These are phyloP conservation scores for Coniochaeta pulveracea DNA, from an alignment of 2,329 filamentous ascomycete species.

Conservation along the genomic window DNA sequence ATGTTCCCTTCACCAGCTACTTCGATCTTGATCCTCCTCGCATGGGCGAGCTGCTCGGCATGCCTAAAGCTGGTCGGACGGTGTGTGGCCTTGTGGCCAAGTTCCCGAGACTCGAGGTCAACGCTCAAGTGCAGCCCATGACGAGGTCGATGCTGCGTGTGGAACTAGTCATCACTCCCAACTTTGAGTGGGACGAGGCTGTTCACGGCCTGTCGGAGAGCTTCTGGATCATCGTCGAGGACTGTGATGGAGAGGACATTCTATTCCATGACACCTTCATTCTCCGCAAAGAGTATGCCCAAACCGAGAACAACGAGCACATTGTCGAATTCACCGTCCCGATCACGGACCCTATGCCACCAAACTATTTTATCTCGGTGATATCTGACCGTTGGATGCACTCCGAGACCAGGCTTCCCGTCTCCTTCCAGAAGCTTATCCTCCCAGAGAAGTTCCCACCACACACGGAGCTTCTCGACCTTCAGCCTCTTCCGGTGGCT, in stretches of 20 bases:
- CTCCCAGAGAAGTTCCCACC: constrained; percentile 92
- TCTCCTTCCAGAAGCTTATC: constrained; percentile 91
- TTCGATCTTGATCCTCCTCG: constrained; percentile 93
- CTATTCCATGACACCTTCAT: constrained; percentile 92
- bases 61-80: constrained; percentile 76
- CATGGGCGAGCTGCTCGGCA: constrained; percentile 87
- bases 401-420: constrained; percentile 82
- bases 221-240: constrained; percentile 96
- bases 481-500: constrained; percentile 82
- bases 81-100: constrained; percentile 83
- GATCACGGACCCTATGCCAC: constrained; percentile 94
- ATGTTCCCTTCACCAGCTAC: constrained; percentile 86
- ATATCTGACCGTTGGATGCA: constrained; percentile 98
- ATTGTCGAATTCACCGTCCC: constrained; percentile 92
- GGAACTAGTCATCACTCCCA: constrained; percentile 83
- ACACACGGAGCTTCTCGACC: constrained; percentile 81
- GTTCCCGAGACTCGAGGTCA: constrained; percentile 85
- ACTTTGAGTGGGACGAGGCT: constrained; percentile 89
- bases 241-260: constrained; percentile 93
- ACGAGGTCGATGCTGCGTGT: constrained; percentile 87
- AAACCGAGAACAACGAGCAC: constrained; percentile 81
- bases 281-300: constrained; percentile 78
- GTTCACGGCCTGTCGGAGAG: constrained; percentile 81
- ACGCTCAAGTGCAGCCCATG: constrained; percentile 88
- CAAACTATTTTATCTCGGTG: constrained; percentile 95